A percentile compares a stretch with the other conserved stretches of the same genome.
These are phyloP conservation scores for Sclerospora graminicola DNA, from an alignment of 352 stramenopile genomes.

Conservation along the genomic window DNA sequence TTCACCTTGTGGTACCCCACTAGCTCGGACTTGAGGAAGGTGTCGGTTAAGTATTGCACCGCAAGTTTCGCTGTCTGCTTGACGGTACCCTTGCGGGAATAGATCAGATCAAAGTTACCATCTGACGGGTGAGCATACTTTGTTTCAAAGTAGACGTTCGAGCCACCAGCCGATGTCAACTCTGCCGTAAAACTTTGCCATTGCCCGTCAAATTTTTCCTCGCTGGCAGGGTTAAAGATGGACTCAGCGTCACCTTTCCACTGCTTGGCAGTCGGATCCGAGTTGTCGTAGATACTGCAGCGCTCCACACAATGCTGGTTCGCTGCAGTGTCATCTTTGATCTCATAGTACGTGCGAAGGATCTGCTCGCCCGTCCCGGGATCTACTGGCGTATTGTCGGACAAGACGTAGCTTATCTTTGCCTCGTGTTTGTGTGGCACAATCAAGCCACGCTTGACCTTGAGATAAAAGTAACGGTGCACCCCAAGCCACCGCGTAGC, in stretches of 20 bases:
- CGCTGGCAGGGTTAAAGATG: constrained; percentile 49
- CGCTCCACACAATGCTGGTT: constrained; percentile 68
- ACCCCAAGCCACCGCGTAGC: constrained; percentile 54
- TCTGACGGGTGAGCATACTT: constrained; percentile 72
- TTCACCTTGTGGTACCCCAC: constrained; percentile 75
- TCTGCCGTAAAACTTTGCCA: constrained; percentile 41
- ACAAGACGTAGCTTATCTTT: constrained; percentile 31
- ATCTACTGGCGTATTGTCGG: constrained; percentile 34
- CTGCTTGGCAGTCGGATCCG: constrained; percentile 26
- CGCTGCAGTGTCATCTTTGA: constrained; percentile 39
- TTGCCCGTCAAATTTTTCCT: constrained; percentile 42
- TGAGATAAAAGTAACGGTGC: constrained; percentile 65
- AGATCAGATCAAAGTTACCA: constrained; percentile 73
- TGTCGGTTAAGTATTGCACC: constrained; percentile 40
- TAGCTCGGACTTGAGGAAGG: constrained; percentile 46
- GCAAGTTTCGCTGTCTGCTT: constrained; percentile 36
- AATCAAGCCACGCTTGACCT: constrained; percentile 53
- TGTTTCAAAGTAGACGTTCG: constrained; percentile 76
- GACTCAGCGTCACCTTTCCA: constrained; percentile 50
- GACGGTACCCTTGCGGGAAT: constrained; percentile 42
- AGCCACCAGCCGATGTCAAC: constrained; percentile 48
- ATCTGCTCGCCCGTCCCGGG: constrained; percentile 35
- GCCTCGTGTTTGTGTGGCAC: neutral
- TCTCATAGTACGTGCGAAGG: constrained; percentile 66
- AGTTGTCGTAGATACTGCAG: constrained; percentile 67